phyloP scores from a whole-genome alignment of 495 filamentous ascomycete species.

The Penicillium salamii region DNA sequence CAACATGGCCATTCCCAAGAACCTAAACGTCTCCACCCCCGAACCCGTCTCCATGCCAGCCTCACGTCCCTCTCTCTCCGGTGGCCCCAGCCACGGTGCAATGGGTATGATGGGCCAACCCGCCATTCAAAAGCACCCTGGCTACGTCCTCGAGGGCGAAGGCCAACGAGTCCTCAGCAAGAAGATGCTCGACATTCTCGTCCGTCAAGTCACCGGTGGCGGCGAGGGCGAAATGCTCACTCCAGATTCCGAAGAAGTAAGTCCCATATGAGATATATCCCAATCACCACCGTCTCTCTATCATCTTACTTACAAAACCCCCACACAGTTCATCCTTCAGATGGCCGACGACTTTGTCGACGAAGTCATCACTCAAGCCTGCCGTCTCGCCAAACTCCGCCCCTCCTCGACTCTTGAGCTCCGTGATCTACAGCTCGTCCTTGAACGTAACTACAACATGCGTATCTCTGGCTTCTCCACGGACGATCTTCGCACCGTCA shows the following conservation, averaged over 20 bases:
- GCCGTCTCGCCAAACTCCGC: slow-evolving; percentile 87
- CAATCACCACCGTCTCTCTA: background rate
- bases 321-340: slow-evolving; percentile 81
- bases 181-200: slow-evolving; percentile 94
- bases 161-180: slow-evolving; percentile 87
- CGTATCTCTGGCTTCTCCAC: slow-evolving; percentile 91
- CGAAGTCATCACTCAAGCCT: slow-evolving; percentile 79
- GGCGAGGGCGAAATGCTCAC: slow-evolving; percentile 68
- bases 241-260: slow-evolving; percentile 92
- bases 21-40: slow-evolving; percentile 65
- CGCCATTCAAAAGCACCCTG: slow-evolving; percentile 73
- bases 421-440: slow-evolving; percentile 88
- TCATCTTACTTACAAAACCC: slow-evolving; percentile 11
- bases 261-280: slow-evolving; percentile 9
- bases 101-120: slow-evolving; percentile 84
- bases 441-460: slow-evolving; percentile 98
- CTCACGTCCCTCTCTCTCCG: slow-evolving; percentile 73
- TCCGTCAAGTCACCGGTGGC: slow-evolving; percentile 86
- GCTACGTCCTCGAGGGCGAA: slow-evolving; percentile 81
- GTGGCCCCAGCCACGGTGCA: slow-evolving; percentile 67
- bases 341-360: slow-evolving; percentile 96
- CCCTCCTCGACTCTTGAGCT: slow-evolving; percentile 86
- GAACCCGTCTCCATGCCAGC: slow-evolving; percentile 67
- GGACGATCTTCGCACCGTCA: slow-evolving; percentile 89
- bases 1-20: slow-evolving; percentile 77